Evolutionary conservation across 2,329 filamentous ascomycete species (phyloP), one percentile per base, ranked within the genome.

Genomic region (Scortechinia acanthostroma): DNA sequence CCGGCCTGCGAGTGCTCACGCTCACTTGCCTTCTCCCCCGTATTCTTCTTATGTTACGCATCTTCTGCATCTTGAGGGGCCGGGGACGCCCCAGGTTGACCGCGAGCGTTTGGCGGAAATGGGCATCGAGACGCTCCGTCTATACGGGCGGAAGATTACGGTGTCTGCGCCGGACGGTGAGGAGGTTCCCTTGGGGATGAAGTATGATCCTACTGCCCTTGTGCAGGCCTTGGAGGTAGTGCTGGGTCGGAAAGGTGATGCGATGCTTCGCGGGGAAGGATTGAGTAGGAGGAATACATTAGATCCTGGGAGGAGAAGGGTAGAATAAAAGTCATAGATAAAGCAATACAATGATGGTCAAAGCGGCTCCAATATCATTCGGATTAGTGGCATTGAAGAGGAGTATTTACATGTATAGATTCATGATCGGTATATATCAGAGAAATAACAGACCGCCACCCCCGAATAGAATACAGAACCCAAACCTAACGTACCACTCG

Each of bases 181-280:
- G 4, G 69, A 72, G 4, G 60, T 65, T 15, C 6, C 35, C 10
- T 6, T 40, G 14, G 75, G 75, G 4, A 71, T 82, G 63, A 63
- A 76, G 47, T 95, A 95, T 61, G 91, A 96, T 62, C 74, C 82
- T 45, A 82, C 75, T 45, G 90, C 81, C 0, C 62, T 96, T 50
- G 71, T 74, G 3, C 84, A 89, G 59, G 86, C 88, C 1, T 63
- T 96, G 35, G 85, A 90, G 62, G 81, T 83, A 0, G 83, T 94
- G 5, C 69, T 95, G 46, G 88, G 88, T 0, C 78, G 20, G 35
- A 40, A 19, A 40, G 35, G 35, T 10, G 35, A 40, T 40, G 35
- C 10, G 35, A 40, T 40, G 17, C 10, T 40, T 40, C 35, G 50
- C 16, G 42, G 17, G 43, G 71, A 49, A 73, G 74, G 44, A 65